Percentiles rank a stretch among this genome's conserved stretches.
phyloP scores from a whole-genome alignment of 2,329 filamentous ascomycete genomes.

The Macrophomina tecta region DNA sequence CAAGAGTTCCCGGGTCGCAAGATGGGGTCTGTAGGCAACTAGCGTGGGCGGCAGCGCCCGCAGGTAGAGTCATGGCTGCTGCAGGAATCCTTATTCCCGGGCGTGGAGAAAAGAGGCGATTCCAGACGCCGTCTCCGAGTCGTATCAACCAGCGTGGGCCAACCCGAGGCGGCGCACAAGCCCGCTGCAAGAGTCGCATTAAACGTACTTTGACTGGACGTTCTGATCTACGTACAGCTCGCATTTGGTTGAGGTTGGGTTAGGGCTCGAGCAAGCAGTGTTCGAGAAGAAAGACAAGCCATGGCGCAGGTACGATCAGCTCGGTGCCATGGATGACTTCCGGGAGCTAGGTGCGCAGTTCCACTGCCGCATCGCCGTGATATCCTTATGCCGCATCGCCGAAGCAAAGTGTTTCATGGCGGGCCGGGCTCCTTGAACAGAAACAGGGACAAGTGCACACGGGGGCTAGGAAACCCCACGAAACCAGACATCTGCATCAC shows the following conservation, averaged over 20 bases:
- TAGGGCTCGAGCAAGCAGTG: not conserved
- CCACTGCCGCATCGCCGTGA: not conserved
- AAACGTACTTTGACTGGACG: not conserved
- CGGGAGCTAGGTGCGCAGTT: not conserved
- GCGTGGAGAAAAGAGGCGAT: not conserved
- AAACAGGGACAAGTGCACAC: not conserved
- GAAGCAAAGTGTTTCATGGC: too few species aligned
- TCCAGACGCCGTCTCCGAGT: not conserved
- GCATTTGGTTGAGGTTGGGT: not conserved
- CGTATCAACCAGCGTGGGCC: not conserved
- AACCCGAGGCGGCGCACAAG: not conserved
- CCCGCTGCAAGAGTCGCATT: not conserved
- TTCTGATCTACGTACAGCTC: not conserved
- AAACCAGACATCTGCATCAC: not conserved
- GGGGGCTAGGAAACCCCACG: not conserved
- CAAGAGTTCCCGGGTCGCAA: not conserved
- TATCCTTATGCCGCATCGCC: too few species aligned
- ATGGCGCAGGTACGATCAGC: not conserved
- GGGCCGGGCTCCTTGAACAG: too few species aligned
- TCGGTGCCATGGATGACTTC: not conserved
- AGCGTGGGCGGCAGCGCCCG: slow-evolving; percentile 11
- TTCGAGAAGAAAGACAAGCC: not conserved
- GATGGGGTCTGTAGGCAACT: slow-evolving; percentile 3
- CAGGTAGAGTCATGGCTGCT: slow-evolving; percentile 14
- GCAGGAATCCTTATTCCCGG: slow-evolving; percentile 15